Conservation (phyloP, 768 basidiomycete genomes). For the Hygrocybe coccinea region DNA sequence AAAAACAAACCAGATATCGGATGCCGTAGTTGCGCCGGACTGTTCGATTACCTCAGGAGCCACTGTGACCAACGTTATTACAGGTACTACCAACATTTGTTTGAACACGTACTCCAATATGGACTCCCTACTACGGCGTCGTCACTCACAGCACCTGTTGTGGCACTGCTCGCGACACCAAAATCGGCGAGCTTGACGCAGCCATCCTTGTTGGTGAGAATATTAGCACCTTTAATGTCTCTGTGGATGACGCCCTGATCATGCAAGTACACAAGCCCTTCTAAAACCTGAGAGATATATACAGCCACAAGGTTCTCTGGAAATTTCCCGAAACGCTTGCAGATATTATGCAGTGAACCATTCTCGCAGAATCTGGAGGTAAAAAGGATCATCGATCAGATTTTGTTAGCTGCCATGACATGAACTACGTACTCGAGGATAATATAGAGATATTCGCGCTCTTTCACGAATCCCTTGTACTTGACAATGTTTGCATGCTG, state of each 20-base stretch:
- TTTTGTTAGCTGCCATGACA: not conserved
- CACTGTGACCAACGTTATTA: slow-evolving; percentile 48
- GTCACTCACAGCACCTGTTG: slow-evolving; percentile 70
- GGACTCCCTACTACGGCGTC: slow-evolving; percentile 95
- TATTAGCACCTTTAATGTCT: slow-evolving; percentile 99
- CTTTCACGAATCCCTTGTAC: slow-evolving; percentile 97
- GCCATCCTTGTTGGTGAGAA: slow-evolving; percentile 97
- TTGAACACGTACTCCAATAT: slow-evolving; percentile 81
- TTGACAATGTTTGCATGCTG: slow-evolving; percentile 98
- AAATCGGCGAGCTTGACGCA: slow-evolving; percentile 99
- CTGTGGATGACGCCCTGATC: slow-evolving; percentile 99
- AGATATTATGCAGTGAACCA: slow-evolving; percentile 90
- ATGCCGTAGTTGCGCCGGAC: slow-evolving; percentile 92
- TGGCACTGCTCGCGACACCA: slow-evolving; percentile 83
- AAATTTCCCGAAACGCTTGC: slow-evolving; percentile 97
- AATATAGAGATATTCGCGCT: slow-evolving; percentile 90
- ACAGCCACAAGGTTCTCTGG: slow-evolving; percentile 95
- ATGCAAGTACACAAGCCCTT: slow-evolving; percentile 94
- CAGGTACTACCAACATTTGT: not conserved
- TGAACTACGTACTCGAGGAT: slow-evolving; percentile 73
- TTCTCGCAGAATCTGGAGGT: slow-evolving; percentile 89
- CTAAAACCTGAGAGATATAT: slow-evolving; percentile 93
- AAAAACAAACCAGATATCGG: slow-evolving; percentile 72
- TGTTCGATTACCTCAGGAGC: slow-evolving; percentile 99
- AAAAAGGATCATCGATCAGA: slow-evolving; percentile 1